Base-by-base conservation (phyloP, 441 rosid species). In the Biscutella laevigata region DNA sequence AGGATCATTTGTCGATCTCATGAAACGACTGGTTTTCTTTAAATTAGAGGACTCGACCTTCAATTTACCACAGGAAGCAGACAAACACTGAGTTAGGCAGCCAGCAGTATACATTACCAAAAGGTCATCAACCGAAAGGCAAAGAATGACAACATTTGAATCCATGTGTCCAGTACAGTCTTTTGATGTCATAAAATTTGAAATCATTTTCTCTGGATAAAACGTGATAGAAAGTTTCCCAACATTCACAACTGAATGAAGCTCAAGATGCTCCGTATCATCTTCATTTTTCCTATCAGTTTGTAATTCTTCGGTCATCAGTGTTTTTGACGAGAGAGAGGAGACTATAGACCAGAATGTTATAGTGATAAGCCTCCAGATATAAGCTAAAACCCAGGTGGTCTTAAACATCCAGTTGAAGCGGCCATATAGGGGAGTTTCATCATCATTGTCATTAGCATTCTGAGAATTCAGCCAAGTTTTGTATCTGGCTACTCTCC, bases 401-500 rank as follows among this genome's bases (percentile, higher is more conserved):
- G 69, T 64, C 68, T 51, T 71, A 52, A 45, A 53, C 37, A 76
- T 66, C 62, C 30, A 19, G 35, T 56, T 64, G 61, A 70, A 63
- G 51, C 8, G 60, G 26, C 53, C 33, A 47, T 35, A 32, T 54
- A 53, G 47, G 52, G 69, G 61, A 61, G 63, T 57, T 16, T 72
- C 74, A 2, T 57, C 55, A 39, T 35, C 38, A 48, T 54, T 37
- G 54, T 55, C 69, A 66, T 64, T 57, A 67, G 55, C 67, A 67
- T 50, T 59, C 50, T 55, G 77, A 70, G 59, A 47, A 28, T 71
- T 65, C 58, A 63, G 39, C 27, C 67, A 48, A 52, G 76, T 76
- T 67, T 80, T 77, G 70, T 69, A 72, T 55, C 94, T 77, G 59
- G 81, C 95, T 58, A 88, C 76, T 64, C 81, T 77, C 55, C 98